Evolutionary conservation across 805 yeast genomes (phyloP).

Genomic region (Nakazawaea anatomiae): DNA sequence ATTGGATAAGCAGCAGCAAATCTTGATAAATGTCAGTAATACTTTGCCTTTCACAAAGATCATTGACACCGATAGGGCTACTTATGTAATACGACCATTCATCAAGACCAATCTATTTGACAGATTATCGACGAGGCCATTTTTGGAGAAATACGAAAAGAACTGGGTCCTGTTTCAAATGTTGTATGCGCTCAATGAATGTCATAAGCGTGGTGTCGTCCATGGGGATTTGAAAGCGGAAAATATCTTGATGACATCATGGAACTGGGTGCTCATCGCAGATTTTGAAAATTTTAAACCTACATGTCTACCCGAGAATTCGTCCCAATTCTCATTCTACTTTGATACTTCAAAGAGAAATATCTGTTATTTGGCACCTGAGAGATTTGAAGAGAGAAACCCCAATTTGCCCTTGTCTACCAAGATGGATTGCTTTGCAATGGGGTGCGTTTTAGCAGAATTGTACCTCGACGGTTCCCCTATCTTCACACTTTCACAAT

Average conservation of each 20-base stretch:
- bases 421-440: slow-evolving; percentile 76
- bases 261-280: slow-evolving; percentile 79
- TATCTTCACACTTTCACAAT: slow-evolving; percentile 77
- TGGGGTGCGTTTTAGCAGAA: slow-evolving; percentile 90
- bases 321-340: slow-evolving; percentile 85
- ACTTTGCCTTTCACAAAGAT: slow-evolving; percentile 67
- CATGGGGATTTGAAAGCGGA: slow-evolving; percentile 95
- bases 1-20: slow-evolving; percentile 27
- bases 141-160: slow-evolving; percentile 74
- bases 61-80: slow-evolving; percentile 87
- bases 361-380: slow-evolving; percentile 91
- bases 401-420: slow-evolving; percentile 32
- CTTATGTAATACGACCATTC: slow-evolving; percentile 80
- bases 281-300: slow-evolving; percentile 91
- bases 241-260: slow-evolving; percentile 77
- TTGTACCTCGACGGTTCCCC: slow-evolving; percentile 83
- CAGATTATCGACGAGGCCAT: slow-evolving; percentile 80
- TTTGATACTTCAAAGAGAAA: slow-evolving; percentile 88
- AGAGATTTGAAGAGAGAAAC: slow-evolving; percentile 50
- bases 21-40: slow-evolving; percentile 48
- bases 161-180: slow-evolving; percentile 82
- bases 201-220: slow-evolving; percentile 56
- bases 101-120: slow-evolving; percentile 80
- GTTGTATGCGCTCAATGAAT: slow-evolving; percentile 50
- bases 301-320: slow-evolving; percentile 80